Conservation (phyloP, 2,329 filamentous ascomycete genomes). For the Coniochaeta ligniaria region DNA sequence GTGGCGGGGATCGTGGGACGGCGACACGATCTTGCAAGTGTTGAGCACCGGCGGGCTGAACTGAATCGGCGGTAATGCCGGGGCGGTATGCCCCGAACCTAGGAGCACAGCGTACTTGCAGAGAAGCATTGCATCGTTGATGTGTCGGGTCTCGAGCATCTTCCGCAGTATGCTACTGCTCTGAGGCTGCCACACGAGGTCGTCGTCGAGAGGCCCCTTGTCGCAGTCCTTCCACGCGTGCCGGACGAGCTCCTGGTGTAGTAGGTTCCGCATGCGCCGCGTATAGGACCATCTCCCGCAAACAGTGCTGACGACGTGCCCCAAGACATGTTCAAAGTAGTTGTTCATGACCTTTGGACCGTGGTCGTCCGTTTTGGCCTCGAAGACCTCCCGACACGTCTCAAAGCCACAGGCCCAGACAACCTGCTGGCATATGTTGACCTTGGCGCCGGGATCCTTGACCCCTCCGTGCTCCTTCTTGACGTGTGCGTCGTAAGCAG, state of each 20-base stretch:
- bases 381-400: constrained; percentile 35
- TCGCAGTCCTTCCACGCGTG: constrained; percentile 30
- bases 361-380: constrained; percentile 31
- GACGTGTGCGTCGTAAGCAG: constrained; percentile 38
- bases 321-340: constrained; percentile 38
- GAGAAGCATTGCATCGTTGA: constrained; percentile 24
- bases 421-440: constrained; percentile 35
- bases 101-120: not conserved
- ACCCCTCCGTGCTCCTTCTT: constrained; percentile 35
- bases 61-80: not conserved
- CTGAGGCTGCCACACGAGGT: constrained; percentile 32
- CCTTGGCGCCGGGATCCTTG: constrained; percentile 31
- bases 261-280: constrained; percentile 34
- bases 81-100: not conserved
- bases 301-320: constrained; percentile 36
- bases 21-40: not conserved
- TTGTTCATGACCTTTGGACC: constrained; percentile 31
- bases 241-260: constrained; percentile 29
- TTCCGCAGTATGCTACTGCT: constrained; percentile 33
- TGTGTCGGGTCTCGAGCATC: constrained; percentile 36
- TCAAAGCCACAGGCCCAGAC: constrained; percentile 42
- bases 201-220: constrained; percentile 19
- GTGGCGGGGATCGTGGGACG: not conserved
- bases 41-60: not conserved
- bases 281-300: constrained; percentile 36